phyloP scores from a whole-genome alignment of 768 basidiomycete genomes.

The Calocybe indica region DNA sequence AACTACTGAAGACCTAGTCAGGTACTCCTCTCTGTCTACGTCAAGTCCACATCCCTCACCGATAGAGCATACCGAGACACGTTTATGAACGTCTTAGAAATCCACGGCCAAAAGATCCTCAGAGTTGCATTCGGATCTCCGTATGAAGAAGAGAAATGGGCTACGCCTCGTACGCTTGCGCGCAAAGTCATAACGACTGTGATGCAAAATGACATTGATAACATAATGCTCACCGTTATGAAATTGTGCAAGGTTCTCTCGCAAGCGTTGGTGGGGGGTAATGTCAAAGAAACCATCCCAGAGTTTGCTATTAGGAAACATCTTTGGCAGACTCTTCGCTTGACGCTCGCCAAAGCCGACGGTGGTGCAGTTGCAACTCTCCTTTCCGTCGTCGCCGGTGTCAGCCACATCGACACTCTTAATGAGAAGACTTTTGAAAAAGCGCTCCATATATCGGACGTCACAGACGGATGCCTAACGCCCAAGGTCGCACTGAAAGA shows the following conservation, averaged over 20 bases:
- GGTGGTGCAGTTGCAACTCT: constrained; percentile 51
- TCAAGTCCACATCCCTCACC: neutral
- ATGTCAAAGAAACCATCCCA: constrained; percentile 18
- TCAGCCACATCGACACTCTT: constrained; percentile 64
- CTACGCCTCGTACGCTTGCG: constrained; percentile 23
- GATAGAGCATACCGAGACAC: constrained; percentile 8
- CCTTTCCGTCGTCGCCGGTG: constrained; percentile 49
- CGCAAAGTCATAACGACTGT: constrained; percentile 27
- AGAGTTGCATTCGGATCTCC: constrained; percentile 29
- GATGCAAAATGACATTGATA: constrained; percentile 25
- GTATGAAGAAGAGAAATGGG: constrained; percentile 29
- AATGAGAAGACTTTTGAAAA: constrained; percentile 43
- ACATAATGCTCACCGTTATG: constrained; percentile 23
- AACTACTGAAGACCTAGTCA: constrained; percentile 22
- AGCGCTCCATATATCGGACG: constrained; percentile 22
- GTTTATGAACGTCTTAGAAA: constrained; percentile 27
- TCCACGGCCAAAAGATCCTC: constrained; percentile 31
- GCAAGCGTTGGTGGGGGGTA: constrained; percentile 11
- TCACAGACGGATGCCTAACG: constrained; percentile 9
- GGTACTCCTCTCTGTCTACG: neutral
- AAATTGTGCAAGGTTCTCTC: constrained; percentile 24
- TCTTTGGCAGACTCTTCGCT: constrained; percentile 68
- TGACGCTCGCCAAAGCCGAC: constrained; percentile 52
- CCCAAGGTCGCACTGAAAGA: constrained; percentile 35
- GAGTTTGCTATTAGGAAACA: constrained; percentile 41